Base-by-base conservation (phyloP, 257 asterid species). In the Osmanthus fragrans region DNA sequence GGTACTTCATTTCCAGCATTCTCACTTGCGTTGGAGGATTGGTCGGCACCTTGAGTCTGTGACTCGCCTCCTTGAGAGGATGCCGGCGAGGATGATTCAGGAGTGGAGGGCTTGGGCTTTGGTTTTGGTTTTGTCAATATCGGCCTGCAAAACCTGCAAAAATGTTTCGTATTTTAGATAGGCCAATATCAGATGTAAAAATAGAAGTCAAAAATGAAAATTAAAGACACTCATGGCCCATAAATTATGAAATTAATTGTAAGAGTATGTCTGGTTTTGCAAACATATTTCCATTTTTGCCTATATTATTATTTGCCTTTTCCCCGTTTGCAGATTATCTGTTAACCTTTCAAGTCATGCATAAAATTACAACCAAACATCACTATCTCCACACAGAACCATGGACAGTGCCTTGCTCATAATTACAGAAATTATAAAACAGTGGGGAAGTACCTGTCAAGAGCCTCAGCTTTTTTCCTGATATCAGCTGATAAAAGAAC, bases 381-480 rank as follows among this genome's bases (percentile, higher is more conserved):
- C 56, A 47, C 5, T 47, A 47, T 47, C 7, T 47, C 56, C 56
- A 47, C 51, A 47, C 7, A 47, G 56, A 4, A 32, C 34, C 34
- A 32, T 47, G 56, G 56, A 15, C 7, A 7, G n/a, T 47, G 56
- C 3, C n/a, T 21, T 16, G 7, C 56, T 16, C 21, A 15, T 47
- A 15, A 15, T 47, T 47, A 47, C 19, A 0, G n/a, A 47, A 15
- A 47, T 47, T 47, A 47, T 3, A 47, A 4, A 4, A 15, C 7
- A 15, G 2, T 15, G 7, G 56, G 56, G n/a, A 47, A 47, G 51
- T 81, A 87, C 91, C 91, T 87, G 71, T 87, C 88, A 18, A 87
- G 73, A 11, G 89, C 84, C 56, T 87, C 91, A n/a, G 85, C 88
- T 74, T 83, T 87, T 84, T 72, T 85, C 65, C 84, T 77, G 49